Percentiles rank a stretch among this genome's conserved stretches.
These are phyloP conservation scores for Naematelia aurantialba DNA, from an alignment of 768 basidiomycete species.

Conservation along the genomic window DNA sequence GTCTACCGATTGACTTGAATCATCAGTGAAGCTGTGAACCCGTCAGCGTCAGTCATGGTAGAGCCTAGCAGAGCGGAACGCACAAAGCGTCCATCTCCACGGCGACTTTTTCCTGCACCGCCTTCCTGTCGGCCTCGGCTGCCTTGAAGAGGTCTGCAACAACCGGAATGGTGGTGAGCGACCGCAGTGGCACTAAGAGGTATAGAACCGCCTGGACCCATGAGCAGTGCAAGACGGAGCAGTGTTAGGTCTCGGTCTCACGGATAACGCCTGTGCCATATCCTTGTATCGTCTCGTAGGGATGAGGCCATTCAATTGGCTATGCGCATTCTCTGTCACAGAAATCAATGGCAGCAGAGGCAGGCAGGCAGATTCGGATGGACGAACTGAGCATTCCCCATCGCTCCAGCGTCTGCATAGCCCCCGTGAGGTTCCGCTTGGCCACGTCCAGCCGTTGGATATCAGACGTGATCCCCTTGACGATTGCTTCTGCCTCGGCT, in stretches of 20 bases:
- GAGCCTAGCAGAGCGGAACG: conserved; percentile 47
- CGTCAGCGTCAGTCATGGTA: neutral
- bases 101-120: conserved; percentile 74
- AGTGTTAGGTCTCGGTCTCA: conserved; percentile 50
- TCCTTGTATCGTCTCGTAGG: conserved; percentile 76
- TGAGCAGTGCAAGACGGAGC: conserved; percentile 1
- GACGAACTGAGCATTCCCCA: conserved; percentile 87
- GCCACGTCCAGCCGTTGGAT: conserved; percentile 90
- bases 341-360: conserved; percentile 7
- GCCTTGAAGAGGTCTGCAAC: conserved; percentile 74
- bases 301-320: conserved; percentile 73
- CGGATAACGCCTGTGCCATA: conserved; percentile 75
- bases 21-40: conserved; percentile 68
- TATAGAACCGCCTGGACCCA: conserved; percentile 84
- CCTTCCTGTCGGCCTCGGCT: conserved; percentile 77
- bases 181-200: conserved; percentile 73
- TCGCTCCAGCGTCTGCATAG: conserved; percentile 84
- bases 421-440: conserved; percentile 83
- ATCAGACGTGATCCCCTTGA: conserved; percentile 90
- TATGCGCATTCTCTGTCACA: conserved; percentile 68
- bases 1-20: conserved; percentile 63
- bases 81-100: conserved; percentile 89
- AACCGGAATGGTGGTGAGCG: conserved; percentile 69
- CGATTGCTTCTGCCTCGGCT: conserved; percentile 93
- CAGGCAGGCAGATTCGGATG: neutral